These are phyloP conservation scores for Tympanopsis confertula DNA, from an alignment of 2,329 filamentous ascomycete species.

Conservation along the genomic window DNA sequence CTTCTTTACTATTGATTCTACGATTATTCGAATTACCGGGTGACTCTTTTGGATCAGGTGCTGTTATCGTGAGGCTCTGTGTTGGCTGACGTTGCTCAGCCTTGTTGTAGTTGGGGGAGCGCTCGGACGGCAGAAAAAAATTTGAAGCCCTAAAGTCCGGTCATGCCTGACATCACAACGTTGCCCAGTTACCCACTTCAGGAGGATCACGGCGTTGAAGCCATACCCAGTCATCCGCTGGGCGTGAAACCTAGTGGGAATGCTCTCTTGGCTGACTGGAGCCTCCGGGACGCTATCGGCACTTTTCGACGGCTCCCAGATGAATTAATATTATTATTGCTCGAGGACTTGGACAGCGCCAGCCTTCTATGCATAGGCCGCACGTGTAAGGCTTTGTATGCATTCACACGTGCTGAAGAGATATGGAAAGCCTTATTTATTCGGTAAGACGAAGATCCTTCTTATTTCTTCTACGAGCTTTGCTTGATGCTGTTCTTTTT, in stretches of 20 bases:
- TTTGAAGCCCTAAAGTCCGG: too few relatives aligned
- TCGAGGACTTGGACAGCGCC: slow-evolving; percentile 46
- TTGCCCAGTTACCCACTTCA: slow-evolving; percentile 1
- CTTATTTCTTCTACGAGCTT: slow-evolving; percentile 6
- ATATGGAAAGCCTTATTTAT: slow-evolving; percentile 58
- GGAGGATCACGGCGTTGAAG: slow-evolving; percentile 19
- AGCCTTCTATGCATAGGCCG: slow-evolving; percentile 41
- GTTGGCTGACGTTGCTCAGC: too few relatives aligned
- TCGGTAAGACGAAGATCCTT: slow-evolving; percentile 35
- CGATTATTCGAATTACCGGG: too few relatives aligned
- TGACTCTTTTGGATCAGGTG: too few relatives aligned
- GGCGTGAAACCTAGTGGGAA: slow-evolving; percentile 58
- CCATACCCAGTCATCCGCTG: slow-evolving; percentile 50
- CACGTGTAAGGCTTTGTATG: slow-evolving; percentile 58
- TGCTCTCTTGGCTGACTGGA: slow-evolving; percentile 39
- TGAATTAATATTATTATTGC: slow-evolving; percentile 45
- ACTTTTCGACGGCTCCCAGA: slow-evolving; percentile 48
- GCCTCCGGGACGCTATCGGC: slow-evolving; percentile 44
- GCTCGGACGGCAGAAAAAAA: too few relatives aligned
- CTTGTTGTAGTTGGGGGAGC: too few relatives aligned
- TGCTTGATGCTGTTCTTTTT: too few relatives aligned
- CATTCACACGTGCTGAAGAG: slow-evolving; percentile 56
- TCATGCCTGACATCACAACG: slow-evolving; percentile 1
- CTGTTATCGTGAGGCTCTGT: too few relatives aligned
- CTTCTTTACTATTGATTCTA: too few relatives aligned